These are phyloP conservation scores for Phytophthora boehmeriae DNA, from an alignment of 352 stramenopile genomes.

Conservation along the genomic window DNA sequence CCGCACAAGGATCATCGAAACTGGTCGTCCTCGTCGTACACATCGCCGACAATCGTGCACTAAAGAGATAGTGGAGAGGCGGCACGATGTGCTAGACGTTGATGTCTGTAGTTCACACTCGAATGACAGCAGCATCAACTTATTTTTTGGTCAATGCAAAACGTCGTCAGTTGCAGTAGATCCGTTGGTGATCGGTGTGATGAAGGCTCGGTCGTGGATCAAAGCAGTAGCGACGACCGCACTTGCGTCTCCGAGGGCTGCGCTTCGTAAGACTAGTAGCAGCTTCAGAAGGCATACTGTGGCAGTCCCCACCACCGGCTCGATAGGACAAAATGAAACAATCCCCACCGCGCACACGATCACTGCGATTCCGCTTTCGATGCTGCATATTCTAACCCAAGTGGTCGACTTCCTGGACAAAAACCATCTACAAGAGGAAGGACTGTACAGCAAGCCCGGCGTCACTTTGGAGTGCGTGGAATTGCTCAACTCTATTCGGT, in stretches of 20 bases:
- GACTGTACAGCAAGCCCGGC: slow-evolving; percentile 51
- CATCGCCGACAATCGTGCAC: slow-evolving; percentile 6
- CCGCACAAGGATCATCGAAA: neutral
- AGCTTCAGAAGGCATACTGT: slow-evolving; percentile 1
- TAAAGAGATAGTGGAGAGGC: slow-evolving; percentile 1
- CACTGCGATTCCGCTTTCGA: slow-evolving; percentile 35
- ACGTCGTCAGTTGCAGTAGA: slow-evolving; percentile 23
- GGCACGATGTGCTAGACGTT: neutral
- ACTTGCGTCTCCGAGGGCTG: slow-evolving; percentile 23
- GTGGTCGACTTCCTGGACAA: slow-evolving; percentile 56
- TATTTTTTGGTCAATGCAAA: slow-evolving; percentile 18
- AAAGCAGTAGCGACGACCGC: slow-evolving; percentile 25
- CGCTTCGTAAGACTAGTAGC: slow-evolving; percentile 24
- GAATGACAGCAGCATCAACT: neutral
- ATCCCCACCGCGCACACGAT: neutral
- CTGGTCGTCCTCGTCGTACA: slow-evolving; percentile 7
- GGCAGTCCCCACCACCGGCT: neutral
- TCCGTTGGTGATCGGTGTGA: slow-evolving; percentile 1
- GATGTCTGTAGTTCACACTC: neutral
- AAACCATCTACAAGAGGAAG: slow-evolving; percentile 50
- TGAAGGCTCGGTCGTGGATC: slow-evolving; percentile 37
- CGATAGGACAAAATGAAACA: too few species aligned
- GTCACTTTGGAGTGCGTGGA: slow-evolving; percentile 27
- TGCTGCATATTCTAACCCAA: slow-evolving; percentile 37
- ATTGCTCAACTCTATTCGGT: slow-evolving; percentile 24